Evolutionary conservation across 805 yeast genomes (phyloP).

Genomic region (Ogataea populi-albae): DNA sequence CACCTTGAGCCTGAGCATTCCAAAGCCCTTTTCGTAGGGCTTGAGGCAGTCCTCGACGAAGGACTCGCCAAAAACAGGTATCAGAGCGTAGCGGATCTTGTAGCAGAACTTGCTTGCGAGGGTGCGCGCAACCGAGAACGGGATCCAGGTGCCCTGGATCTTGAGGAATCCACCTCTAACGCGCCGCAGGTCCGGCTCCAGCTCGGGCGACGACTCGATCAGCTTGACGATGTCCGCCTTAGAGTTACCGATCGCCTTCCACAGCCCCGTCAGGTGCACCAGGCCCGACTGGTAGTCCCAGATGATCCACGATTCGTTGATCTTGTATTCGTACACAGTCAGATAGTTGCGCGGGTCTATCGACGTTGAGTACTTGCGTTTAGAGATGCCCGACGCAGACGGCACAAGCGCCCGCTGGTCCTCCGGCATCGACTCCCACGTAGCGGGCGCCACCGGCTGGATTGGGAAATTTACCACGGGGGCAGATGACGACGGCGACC

Average conservation of each 20-base stretch:
- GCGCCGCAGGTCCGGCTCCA: conserved; percentile 61
- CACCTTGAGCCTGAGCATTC: conserved; percentile 48
- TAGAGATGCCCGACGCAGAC: conserved; percentile 15
- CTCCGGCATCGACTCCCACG: conserved; percentile 14
- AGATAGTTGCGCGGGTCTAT: conserved; percentile 68
- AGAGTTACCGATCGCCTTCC: conserved; percentile 70
- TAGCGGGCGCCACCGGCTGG: conserved; percentile 15
- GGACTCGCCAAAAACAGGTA: conserved; percentile 74
- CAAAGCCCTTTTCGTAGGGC: conserved; percentile 63
- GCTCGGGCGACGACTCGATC: conserved; percentile 62
- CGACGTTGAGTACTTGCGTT: conserved; percentile 64
- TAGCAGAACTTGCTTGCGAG: conserved; percentile 76
- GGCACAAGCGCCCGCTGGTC: conserved; percentile 26
- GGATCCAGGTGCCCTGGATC: conserved; percentile 94
- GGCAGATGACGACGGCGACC: no score
- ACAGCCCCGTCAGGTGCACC: conserved; percentile 83
- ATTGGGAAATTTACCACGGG: conserved; percentile 24
- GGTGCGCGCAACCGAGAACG: conserved; percentile 61
- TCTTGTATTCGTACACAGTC: conserved; percentile 68
- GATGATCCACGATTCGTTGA: conserved; percentile 71
- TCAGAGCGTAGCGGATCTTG: conserved; percentile 67
- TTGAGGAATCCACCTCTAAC: conserved; percentile 89
- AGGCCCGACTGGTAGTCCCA: conserved; percentile 87
- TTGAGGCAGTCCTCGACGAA: conserved; percentile 61
- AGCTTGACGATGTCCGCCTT: conserved; percentile 78